Conservation (phyloP, 768 basidiomycete species). For the Rhodotorula sphaerocarpa region DNA sequence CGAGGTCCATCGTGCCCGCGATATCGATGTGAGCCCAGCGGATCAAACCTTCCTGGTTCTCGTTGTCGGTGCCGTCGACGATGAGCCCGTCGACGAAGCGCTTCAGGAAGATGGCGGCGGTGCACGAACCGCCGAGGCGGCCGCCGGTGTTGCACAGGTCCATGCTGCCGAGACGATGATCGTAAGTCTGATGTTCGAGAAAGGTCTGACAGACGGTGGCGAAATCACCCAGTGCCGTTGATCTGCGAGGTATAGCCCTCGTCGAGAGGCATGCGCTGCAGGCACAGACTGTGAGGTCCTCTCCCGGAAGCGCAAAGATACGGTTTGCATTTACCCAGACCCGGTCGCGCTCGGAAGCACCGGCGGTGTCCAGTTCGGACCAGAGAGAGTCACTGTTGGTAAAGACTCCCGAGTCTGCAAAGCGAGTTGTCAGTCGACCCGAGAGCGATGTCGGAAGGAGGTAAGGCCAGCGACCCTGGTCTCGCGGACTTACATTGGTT, state of each 20-base stretch:
- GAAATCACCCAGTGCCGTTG: slow-evolving; percentile 41
- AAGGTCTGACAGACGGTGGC: not conserved
- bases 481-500: slow-evolving; percentile 43
- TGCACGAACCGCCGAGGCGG: slow-evolving; percentile 61
- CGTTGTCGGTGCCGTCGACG: slow-evolving; percentile 55
- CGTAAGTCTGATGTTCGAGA: too few species aligned
- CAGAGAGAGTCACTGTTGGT: slow-evolving; percentile 58
- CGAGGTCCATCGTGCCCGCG: slow-evolving; percentile 43
- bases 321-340: slow-evolving; percentile 54
- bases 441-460: too few species aligned
- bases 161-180: not conserved
- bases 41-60: slow-evolving; percentile 50
- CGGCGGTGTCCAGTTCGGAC: slow-evolving; percentile 60
- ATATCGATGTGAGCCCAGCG: slow-evolving; percentile 87
- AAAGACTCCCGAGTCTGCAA: slow-evolving; percentile 64
- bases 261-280: slow-evolving; percentile 67
- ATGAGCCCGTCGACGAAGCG: slow-evolving; percentile 46
- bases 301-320: not conserved
- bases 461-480: not conserved
- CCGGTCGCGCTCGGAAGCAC: slow-evolving; percentile 44
- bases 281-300: not conserved
- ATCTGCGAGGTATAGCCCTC: slow-evolving; percentile 74
- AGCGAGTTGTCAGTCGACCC: too few species aligned
- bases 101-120: slow-evolving; percentile 80
- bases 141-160: slow-evolving; percentile 70